Evolutionary conservation across 106 monocot genomes (phyloP), one percentile per base, ranked within the genome.

Genomic region (Dendrobium catenatum): DNA sequence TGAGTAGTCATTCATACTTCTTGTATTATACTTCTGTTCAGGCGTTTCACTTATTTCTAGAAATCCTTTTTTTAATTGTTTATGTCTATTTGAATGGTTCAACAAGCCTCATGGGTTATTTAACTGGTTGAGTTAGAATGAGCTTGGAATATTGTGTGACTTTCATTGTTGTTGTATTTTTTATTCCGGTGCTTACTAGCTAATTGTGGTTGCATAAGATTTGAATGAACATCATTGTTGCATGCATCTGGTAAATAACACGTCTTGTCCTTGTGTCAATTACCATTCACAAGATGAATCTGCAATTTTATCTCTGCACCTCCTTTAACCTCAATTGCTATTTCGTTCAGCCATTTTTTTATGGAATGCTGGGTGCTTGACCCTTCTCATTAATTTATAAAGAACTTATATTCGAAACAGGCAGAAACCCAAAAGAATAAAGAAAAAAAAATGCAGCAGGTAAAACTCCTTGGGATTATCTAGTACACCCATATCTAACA

Each of bases 1-100:
- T 98, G 76, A 95, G 98, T 88, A 6, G 18, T 49, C 24, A 49
- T 76, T 48, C 17, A 55, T 4, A 68, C 59, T 81, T 44, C 11
- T 51, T 29, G 56, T n/a, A 54, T 33, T 40, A 9, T 29, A 18
- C 42, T 74, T 42, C 43, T 74, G 74, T 42, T 74, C 19, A 74
- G 44, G 74, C 7, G 1, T 74, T 44, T 44, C 20, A 22, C n/a
- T 29, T 74, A 6, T 74, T 73, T 70, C 22, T 70, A 70, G 11
- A 70, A 15, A 70, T 16, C 31, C 29, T 70, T n/a, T 70, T 2
- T 22, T 61, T 61, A 61, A 61, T 7, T 22, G n/a, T 22, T 22
- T 51, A 51, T 13, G 2, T 61, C 61, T 70, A 15, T 70, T 70
- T 70, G 3, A 37, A 70, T 9, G 24, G 24, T 24, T 66, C 64